phyloP scores from a whole-genome alignment of 768 basidiomycete species.

The Serendipita sp. region DNA sequence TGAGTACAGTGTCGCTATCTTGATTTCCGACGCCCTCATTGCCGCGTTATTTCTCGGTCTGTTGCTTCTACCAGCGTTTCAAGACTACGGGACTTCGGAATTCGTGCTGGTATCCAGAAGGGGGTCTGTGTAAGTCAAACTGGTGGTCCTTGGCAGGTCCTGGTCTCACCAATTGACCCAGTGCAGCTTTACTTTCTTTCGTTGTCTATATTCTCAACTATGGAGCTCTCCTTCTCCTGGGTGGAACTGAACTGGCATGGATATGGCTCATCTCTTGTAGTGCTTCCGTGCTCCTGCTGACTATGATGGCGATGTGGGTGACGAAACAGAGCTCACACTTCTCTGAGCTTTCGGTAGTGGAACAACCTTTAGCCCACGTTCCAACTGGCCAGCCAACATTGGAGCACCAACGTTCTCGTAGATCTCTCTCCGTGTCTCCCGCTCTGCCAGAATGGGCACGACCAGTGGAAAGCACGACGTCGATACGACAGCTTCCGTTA shows the following conservation, averaged over 20 bases:
- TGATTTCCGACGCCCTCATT: not conserved
- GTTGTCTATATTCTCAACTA: not conserved
- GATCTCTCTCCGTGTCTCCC: not conserved
- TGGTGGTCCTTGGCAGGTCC: not conserved
- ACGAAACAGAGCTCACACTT: not conserved
- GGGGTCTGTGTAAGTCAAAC: not conserved
- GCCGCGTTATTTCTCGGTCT: not conserved
- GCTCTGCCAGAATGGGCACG: not conserved
- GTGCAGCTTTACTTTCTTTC: not conserved
- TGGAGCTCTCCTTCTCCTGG: not conserved
- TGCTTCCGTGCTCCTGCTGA: not conserved
- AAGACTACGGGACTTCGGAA: not conserved
- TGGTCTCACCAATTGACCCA: not conserved
- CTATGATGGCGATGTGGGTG: not conserved
- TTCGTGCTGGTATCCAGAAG: not conserved
- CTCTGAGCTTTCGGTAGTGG: not conserved
- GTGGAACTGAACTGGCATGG: not conserved
- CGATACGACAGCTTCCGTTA: not conserved
- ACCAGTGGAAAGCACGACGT: not conserved
- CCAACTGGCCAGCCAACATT: not conserved
- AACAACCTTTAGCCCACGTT: not conserved
- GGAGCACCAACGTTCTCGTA: not conserved
- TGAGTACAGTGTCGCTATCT: not conserved
- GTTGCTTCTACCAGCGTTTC: not conserved
- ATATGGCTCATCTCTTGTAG: not conserved